Base-by-base conservation (phyloP, 495 filamentous ascomycete genomes). In the Aspergillus funiculosus region DNA sequence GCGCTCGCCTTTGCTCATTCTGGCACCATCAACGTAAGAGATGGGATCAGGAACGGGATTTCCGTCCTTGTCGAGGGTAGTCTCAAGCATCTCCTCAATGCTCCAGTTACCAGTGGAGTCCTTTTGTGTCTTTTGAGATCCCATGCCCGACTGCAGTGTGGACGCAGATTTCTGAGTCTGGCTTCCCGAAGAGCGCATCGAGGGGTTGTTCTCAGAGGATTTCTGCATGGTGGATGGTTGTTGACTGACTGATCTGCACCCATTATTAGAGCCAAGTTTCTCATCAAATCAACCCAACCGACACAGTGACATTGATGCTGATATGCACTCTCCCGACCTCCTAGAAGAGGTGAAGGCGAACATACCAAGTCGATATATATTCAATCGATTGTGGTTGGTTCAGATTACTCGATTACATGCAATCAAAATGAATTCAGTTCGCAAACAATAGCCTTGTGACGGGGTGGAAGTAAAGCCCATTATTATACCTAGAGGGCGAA, bases 41-140 rank as follows among this genome's bases (percentile, higher is more conserved):
- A 39, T 43, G 5, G 57, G 49, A 18, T 73, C 66, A 15, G 65
- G 58, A 11, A 64, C 61, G 0, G 64, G 60, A 19, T 69, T 62
- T 6, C 68, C 70, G 15, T 57, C 8, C 8, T 53, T 37, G 26
- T 72, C 51, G 6, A 58, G 10, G 13, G 48, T 52, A 14, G 59
- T 46, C 54, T 58, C 54, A 6, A 71, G 40, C 31, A 56, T 26
- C 42, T 67, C 58, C 38, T 63, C 61, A 1, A 61, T 50, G 17
- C 44, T 53, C 61, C 58, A 59, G 21, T 44, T 48, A 1, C 32
- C 21, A 17, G 43, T 52, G 19, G 43, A 25, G 11, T 47, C 38
- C 20, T 47, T 38, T 47, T 37, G 41, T 29, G 38, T 26, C 31
- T 24, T 43, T 4, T 13, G 11, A 9, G 32, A 20, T 27, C 40